Evolutionary conservation across 108 stramenopile species (phyloP), one percentile per base, ranked within the genome.

Genomic region (Chaetoceros muelleri): DNA sequence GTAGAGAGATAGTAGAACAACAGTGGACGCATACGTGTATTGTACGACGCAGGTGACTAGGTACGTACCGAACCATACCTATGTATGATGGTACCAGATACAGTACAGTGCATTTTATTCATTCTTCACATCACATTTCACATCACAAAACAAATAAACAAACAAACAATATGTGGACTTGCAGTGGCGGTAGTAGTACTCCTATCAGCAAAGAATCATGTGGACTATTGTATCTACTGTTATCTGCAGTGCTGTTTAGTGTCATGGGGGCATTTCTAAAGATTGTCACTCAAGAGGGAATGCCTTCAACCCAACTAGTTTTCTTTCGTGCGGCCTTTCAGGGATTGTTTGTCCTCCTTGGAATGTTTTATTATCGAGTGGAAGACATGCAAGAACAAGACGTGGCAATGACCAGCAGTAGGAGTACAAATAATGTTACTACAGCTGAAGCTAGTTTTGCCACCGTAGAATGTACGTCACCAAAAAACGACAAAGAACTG

Each of bases 301-400:
- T 78, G 10, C 72, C 72, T 20, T 48, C 63, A 2, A 72, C 77
- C 16, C 65, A 78, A 57, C 34, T 78, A n/a, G 72, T 78, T 17
- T 78, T 73, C 29, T 2, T 52, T 23, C 60, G 77, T 18, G 72
- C 57, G 16, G 34, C 61, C 13, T 67, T 71, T 30, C 77, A 78
- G 51, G 72, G 77, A 17, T 5, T 24, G 3, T 49, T 73, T 26
- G 61, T 78, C 2, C 25, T 78, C 10, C 46, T 65, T 2, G 72
- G 60, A 0, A 57, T 78, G 70, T 19, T 55, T 7, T 48, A 40
- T 47, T 66, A 27, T 58, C 29, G 55, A 23, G 47, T 10, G 13
- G 34, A 40, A 40, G 8, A 5, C 13, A 13, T 40, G 5, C 5
- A 40, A 40, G 34, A 40, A 40, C 34, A 40, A 40, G 34, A 40